Conservation (phyloP, 257 asterid species). For the Anisodus tanguticus region DNA sequence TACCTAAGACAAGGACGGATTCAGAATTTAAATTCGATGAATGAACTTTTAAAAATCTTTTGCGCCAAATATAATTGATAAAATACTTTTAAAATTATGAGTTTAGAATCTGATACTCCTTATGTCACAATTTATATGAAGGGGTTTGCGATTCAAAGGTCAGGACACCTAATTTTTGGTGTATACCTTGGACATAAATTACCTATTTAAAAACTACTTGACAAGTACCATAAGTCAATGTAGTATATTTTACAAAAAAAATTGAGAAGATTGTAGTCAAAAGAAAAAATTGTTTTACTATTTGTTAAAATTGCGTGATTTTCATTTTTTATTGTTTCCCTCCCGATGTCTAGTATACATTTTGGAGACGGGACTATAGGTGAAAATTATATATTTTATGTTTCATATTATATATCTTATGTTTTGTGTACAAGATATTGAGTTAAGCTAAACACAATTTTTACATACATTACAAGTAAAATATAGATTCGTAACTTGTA, state of each 20-base stretch:
- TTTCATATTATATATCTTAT: not conserved
- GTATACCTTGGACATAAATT: not conserved
- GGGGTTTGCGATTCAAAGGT: not conserved
- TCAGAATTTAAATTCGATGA: not conserved
- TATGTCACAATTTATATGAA: not conserved
- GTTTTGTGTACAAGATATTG: not conserved
- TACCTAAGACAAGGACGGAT: conserved; percentile 7
- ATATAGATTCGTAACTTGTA: not conserved
- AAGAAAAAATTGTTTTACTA: not conserved
- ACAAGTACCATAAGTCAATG: not conserved
- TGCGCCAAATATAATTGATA: not conserved
- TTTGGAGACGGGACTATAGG: not conserved
- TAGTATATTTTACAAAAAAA: not conserved
- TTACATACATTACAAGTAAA: not conserved
- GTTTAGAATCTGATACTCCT: not conserved
- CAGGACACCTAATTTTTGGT: not conserved
- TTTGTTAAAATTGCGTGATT: not conserved
- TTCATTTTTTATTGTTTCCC: not conserved
- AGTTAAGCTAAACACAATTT: not conserved
- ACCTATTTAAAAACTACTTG: not conserved
- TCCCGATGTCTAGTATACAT: not conserved
- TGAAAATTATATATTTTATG: not conserved
- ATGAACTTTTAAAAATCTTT: not conserved
- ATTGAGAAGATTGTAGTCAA: not conserved
- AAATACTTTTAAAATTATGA: not conserved